Evolutionary conservation across 306 rosid genomes (phyloP), one percentile per base, ranked within the genome.

Genomic region (Lablab purpureus): DNA sequence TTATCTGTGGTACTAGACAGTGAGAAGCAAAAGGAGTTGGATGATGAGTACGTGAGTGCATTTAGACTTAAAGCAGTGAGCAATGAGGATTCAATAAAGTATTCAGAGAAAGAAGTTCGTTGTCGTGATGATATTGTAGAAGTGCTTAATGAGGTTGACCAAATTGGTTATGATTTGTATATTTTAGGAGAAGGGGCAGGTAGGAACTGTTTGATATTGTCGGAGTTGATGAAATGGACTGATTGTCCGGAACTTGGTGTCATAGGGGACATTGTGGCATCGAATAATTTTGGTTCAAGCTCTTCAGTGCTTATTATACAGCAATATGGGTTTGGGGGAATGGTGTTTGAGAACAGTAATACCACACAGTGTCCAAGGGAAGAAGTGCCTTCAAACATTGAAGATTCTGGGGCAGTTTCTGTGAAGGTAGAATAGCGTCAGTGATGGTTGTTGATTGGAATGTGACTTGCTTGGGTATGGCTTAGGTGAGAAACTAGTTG

Each of bases 221-320:
- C 52, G 3, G 80, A 76, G 4, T 63, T 81, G 2, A 56, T 79
- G n/a, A 75, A 82, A 9, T 78, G 84, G 91, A 43, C 79, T 2
- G 90, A 89, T 9, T 80, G 81, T 28, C 89, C 84, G 0, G 96
- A 89, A 70, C 79, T 89, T n/a, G 93, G 93, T 2, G 74, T 81
- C 1, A 73, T 87, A 40, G 93, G 93, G 34, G 89, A 89, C 71
- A 49, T 83, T 15, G 34, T 87, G 58, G 88, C 87, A 21, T 85
- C 89, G 10, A 84, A 84, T 19, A 60, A 34, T 54, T 85, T 84
- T 70, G 82, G 84, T 2, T 68, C 79, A 6, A 21, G 64, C 11
- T 80, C 87, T 60, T 84, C 87, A 22, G 4, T 79, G 15, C 84
- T 84, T 60, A 70, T 79, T 60, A 74, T 79, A 18, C 81, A 74